Conservation (phyloP, 2,329 filamentous ascomycete species). For the Plenodomus lindquistii region DNA sequence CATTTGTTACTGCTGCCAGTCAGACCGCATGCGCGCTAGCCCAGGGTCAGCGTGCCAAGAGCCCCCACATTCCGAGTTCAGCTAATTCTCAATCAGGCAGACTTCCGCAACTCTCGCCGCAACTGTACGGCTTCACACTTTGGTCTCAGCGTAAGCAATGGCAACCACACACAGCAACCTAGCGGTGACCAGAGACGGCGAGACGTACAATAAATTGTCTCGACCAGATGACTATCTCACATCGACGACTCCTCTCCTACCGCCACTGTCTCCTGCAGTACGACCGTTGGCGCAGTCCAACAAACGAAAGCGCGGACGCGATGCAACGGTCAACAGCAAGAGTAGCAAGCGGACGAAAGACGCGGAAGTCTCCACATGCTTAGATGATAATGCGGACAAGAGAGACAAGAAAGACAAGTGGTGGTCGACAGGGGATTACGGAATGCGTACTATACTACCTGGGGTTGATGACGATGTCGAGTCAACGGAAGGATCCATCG, state of each 20-base stretch:
- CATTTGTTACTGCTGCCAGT: too few species aligned
- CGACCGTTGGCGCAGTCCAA: slow-evolving; percentile 2
- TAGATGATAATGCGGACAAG: neutral
- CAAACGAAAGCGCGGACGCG: slow-evolving; percentile 31
- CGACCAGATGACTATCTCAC: slow-evolving; percentile 36
- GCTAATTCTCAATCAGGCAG: neutral
- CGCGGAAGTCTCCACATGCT: slow-evolving; percentile 2
- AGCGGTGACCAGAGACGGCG: slow-evolving; percentile 41
- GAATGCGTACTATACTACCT: slow-evolving; percentile 37
- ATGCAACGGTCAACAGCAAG: slow-evolving; percentile 2
- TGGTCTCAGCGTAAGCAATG: slow-evolving; percentile 19
- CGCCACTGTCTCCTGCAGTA: slow-evolving; percentile 2
- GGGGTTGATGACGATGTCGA: slow-evolving; percentile 32
- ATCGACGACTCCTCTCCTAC: slow-evolving; percentile 11
- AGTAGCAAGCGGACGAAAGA: slow-evolving; percentile 20
- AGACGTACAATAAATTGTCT: slow-evolving; percentile 42
- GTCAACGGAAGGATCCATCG: slow-evolving; percentile 29
- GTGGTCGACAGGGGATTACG: slow-evolving; percentile 18
- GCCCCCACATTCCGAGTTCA: neutral
- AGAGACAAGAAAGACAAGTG: slow-evolving; percentile 9
- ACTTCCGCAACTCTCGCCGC: slow-evolving; percentile 6
- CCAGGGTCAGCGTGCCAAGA: neutral
- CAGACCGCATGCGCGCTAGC: too few species aligned
- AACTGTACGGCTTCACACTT: neutral
- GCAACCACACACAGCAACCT: slow-evolving; percentile 28